phyloP scores from a whole-genome alignment of 805 yeast genomes.

The Ogataea glucozyma region DNA sequence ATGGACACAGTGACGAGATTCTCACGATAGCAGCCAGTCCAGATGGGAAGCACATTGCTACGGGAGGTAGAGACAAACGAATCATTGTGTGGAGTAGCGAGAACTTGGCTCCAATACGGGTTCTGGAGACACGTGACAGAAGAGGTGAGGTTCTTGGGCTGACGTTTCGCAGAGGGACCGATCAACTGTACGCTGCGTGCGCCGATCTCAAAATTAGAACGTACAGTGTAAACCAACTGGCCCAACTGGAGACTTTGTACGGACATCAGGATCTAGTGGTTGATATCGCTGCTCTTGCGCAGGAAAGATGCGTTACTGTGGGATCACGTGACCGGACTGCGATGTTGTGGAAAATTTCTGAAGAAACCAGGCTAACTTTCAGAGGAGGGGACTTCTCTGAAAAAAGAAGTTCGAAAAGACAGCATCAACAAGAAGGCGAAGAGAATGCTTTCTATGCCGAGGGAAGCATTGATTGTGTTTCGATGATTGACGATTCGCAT shows the following conservation, averaged over 20 bases:
- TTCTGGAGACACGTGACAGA: conserved; percentile 70
- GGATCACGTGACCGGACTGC: conserved; percentile 95
- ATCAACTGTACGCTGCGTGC: conserved; percentile 88
- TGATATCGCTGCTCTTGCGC: conserved; percentile 76
- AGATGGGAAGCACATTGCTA: conserved; percentile 84
- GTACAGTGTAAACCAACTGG: conserved; percentile 78
- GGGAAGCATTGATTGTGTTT: conserved; percentile 87
- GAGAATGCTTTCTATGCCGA: conserved; percentile 52
- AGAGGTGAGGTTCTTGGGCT: conserved; percentile 72
- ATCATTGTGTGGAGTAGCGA: conserved; percentile 86
- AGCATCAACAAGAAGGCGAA: conserved; percentile 23
- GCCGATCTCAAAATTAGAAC: conserved; percentile 90
- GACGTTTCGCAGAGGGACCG: conserved; percentile 75
- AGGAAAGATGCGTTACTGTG: conserved; percentile 93
- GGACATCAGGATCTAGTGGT: conserved; percentile 93
- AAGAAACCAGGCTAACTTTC: conserved; percentile 90
- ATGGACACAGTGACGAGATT: conserved; percentile 79
- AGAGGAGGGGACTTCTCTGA: conserved; percentile 77
- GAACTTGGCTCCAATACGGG: conserved; percentile 71
- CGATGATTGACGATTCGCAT: conserved; percentile 89
- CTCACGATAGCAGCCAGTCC: conserved; percentile 79
- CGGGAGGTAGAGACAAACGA: conserved; percentile 85
- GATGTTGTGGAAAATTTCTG: conserved; percentile 95
- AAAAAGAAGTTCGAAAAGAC: conserved; percentile 33
- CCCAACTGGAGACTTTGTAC: conserved; percentile 86